Evolutionary conservation across 75 land plant genomes (phyloP).

Genomic region (Selaginella moellendorffii): DNA sequence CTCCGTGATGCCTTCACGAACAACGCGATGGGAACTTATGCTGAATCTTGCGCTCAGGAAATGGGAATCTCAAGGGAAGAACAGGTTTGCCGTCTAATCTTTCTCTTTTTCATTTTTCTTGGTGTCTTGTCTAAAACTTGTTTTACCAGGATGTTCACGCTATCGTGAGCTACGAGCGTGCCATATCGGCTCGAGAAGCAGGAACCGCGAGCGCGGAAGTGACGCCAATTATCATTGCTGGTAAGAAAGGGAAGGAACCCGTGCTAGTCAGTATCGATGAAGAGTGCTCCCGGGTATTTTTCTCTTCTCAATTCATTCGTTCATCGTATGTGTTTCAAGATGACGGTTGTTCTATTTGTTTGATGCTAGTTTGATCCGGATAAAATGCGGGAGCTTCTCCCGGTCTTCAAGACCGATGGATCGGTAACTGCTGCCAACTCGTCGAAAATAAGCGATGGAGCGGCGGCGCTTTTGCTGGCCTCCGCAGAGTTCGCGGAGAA

Average conservation of each 20-base stretch:
- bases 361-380: constrained; percentile 28
- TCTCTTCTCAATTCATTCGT: not conserved
- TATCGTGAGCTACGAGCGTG: constrained; percentile 25
- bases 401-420: constrained; percentile 26
- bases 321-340: not conserved
- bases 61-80: constrained; percentile 22
- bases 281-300: constrained; percentile 22
- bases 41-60: constrained; percentile 27
- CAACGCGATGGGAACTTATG: constrained; percentile 21
- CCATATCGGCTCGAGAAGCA: constrained; percentile 20
- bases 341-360: not conserved
- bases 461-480: constrained; percentile 26
- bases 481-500: constrained; percentile 18
- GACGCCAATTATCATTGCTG: constrained; percentile 16
- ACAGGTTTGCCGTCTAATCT: constrained; percentile 11
- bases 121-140: not conserved
- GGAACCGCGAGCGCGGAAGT: constrained; percentile 20
- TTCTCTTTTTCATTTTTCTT: not conserved
- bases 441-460: constrained; percentile 28
- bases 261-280: constrained; percentile 15
- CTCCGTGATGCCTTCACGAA: constrained; percentile 17
- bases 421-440: constrained; percentile 32
- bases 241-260: constrained; percentile 14
- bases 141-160: constrained; percentile 24
- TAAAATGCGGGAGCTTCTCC: constrained; percentile 17